Evolutionary conservation across 225 moss, liverwort and hornwort species (phyloP), one percentile per base, ranked within the genome.

Genomic region (Ulota crispa): DNA sequence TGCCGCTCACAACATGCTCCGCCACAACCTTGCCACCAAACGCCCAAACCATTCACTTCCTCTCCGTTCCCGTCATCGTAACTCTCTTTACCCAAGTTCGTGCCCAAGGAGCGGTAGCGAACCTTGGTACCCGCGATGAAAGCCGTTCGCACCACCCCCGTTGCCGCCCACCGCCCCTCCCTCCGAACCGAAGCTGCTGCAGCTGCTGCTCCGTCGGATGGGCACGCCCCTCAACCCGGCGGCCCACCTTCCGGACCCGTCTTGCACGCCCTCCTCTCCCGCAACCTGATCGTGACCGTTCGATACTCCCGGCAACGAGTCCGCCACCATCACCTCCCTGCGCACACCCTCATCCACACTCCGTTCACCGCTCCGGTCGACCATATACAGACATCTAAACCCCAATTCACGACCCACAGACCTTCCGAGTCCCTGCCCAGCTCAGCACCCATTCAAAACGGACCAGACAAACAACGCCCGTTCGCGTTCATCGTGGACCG

Each of bases 41-140:
- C n/a, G n/a, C n/a, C n/a, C n/a, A n/a, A 31, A 36, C 3, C 64
- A 63, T 28, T 83, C 56, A 36, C 50, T 68, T 54, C 39, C 68
- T 72, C 55, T 47, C 24, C 56, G 19, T 11, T 54, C 4, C 67
- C 54, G 54, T 26, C 26, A 26, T 7, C 66, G 0, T 26, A 26
- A 52, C 36, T 27, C 1, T 6, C 26, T 54, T 10, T 15, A 78
- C 50, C 74, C 4, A 27, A 65, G 57, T 0, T 65, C 53, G 76
- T 39, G 52, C 39, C 64, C 12, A 67, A 66, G 78, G 56, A 67
- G 16, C 52, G 72, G 50, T 34, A 60, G 50, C 84, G 79, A 86
- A 98, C 97, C 98, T 98, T 95, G 95, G 77, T 89, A 93, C 64
- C 89, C 93, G 50, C 91, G 93, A 84, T 95, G 92, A 86, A 89